phyloP scores from a whole-genome alignment of 1,284 basidiomycete genomes.

The Ganoderma leucocontextum region DNA sequence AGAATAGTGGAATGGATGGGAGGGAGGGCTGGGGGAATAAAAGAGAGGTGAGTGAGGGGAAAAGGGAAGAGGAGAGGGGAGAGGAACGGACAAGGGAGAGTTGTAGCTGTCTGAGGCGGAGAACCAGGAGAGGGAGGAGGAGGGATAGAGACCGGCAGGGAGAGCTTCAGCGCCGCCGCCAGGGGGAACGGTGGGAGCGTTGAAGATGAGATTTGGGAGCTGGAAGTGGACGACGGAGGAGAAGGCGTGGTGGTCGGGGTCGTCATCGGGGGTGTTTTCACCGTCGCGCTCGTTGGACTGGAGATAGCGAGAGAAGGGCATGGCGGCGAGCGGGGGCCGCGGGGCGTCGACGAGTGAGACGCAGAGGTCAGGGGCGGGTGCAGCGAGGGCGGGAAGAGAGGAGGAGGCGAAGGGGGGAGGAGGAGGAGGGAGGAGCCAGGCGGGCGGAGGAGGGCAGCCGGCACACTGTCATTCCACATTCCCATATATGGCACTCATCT shows the following conservation, averaged over 20 bases:
- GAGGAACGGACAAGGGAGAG: conserved; percentile 26
- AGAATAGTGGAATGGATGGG: conserved; percentile 20
- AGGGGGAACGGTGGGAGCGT: conserved; percentile 63
- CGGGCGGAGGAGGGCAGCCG: conserved; percentile 14
- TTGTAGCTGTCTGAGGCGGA: conserved; percentile 57
- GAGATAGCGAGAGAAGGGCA: conserved; percentile 34
- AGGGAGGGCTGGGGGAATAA: conserved; percentile 17
- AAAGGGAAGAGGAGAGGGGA: conserved; percentile 2
- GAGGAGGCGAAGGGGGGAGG: neutral
- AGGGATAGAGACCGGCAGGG: conserved; percentile 53
- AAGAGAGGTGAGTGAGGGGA: conserved; percentile 18
- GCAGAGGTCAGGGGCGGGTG: conserved; percentile 1
- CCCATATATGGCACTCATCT: conserved; percentile 14
- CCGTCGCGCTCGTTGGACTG: conserved; percentile 25
- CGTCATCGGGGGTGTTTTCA: conserved; percentile 22
- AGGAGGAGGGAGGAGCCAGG: conserved; percentile 5
- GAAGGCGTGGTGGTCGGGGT: conserved; percentile 36
- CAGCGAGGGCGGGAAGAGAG: neutral
- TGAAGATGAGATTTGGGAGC: conserved; percentile 70
- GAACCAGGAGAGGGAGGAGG: conserved; percentile 45
- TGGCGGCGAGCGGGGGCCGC: conserved; percentile 7
- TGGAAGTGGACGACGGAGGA: conserved; percentile 60
- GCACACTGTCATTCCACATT: conserved; percentile 26
- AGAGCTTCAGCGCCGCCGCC: conserved; percentile 79
- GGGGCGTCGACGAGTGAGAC: neutral